Base-by-base conservation (phyloP, 148 eudicot genomes). In the Rhododendron molle region DNA sequence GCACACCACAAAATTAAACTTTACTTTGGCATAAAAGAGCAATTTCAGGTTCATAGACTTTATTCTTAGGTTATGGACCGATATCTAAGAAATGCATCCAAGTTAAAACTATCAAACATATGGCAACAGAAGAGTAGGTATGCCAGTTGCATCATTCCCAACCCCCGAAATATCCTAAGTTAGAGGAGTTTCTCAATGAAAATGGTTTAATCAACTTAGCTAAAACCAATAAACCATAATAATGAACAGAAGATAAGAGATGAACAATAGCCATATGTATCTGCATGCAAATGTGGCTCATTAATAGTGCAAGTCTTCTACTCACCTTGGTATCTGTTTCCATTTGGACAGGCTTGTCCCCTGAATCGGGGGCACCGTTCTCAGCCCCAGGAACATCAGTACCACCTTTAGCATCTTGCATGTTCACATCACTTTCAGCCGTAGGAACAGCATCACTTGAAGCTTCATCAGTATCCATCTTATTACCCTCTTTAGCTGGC, bases 241-340 rank as follows among this genome's bases (percentile, higher is more conserved):
- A 20, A 76, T 23, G 23, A 18, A 43, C 23, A 76, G 50, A 76
- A 43, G 15, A 21, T 76, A 38, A 76, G 46, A 44, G 16, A 44
- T 36, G 12, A 36, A 77, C 16, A 11, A 77, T 7, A 23, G 82
- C 58, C 18, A 47, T 5, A 67, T 13, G 44, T 1, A 16, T 28
- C 32, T 7, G 3, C 54, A 34, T 50, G n/a, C 46, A 6, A 30
- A 30, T 12, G 3, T 3, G 54, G 12, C 15, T 30, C 11, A 5
- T 43, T 46, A 44, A 38, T 5, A 34, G 14, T 7, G 85, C 34
- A 76, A 76, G 13, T 9, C 40, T 8, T 4, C 2, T 26, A 34
- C 89, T 85, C 1, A 94, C 99, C 98, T 96, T 96, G 43, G 90
- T 62, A 86, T 96, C 99, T 13, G 98, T 94, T 62, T 95, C 98